Percentiles rank a stretch among this genome's conserved stretches.
Conservation (phyloP, 75 land plant genomes). For the Isoetes taiwanensis region DNA sequence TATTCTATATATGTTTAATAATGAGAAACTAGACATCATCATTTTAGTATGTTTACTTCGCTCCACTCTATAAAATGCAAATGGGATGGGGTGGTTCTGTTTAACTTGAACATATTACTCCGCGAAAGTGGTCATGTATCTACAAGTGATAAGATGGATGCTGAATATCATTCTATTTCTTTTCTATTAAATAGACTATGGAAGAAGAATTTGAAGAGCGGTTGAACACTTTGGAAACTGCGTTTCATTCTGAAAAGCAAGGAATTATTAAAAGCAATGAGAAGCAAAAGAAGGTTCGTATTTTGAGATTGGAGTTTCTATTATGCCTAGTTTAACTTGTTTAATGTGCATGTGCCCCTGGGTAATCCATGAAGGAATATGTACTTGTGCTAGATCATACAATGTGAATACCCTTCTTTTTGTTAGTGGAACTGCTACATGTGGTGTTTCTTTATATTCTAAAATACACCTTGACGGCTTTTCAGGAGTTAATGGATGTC, state of each 20-base stretch:
- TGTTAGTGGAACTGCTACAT: no score
- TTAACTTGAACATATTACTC: no score
- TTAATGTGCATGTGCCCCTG: no score
- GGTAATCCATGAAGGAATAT: no score
- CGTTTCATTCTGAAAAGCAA: constrained; percentile 15
- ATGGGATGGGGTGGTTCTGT: constrained; percentile 20
- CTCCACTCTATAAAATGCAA: not conserved
- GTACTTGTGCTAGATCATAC: no score
- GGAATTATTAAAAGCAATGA: constrained; percentile 11
- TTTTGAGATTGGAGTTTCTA: not conserved
- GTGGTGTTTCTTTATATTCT: not conserved
- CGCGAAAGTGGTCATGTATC: not conserved
- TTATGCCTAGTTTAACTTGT: not conserved
- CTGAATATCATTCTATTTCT: no score
- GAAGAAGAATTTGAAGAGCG: constrained; percentile 21
- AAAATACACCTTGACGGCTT: not conserved
- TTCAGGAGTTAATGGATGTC: constrained; percentile 22
- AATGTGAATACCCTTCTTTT: no score
- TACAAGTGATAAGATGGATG: no score
- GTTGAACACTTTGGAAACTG: constrained; percentile 7
- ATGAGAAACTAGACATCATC: constrained; percentile 1
- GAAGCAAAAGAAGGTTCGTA: constrained; percentile 16
- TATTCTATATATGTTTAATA: not conserved
- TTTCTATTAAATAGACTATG: not conserved
- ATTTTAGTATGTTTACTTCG: not conserved